Evolutionary conservation across 2,329 filamentous ascomycete species (phyloP), one percentile per base, ranked within the genome.

Genomic region (Talaromyces funiculosus): DNA sequence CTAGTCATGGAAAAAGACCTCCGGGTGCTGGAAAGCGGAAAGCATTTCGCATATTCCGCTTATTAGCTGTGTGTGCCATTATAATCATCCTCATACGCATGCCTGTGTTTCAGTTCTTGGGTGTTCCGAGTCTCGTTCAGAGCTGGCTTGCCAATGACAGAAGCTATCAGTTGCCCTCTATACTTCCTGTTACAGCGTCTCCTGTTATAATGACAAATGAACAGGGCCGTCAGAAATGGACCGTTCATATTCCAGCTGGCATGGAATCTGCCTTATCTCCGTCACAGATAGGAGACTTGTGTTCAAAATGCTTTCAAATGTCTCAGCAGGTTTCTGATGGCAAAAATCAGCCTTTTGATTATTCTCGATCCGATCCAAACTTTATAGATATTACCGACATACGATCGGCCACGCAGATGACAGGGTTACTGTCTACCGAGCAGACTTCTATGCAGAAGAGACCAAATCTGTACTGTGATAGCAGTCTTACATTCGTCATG

Each of bases 321-420:
- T 83, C 88, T 1, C 77, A 76, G 6, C 80, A 84, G 62, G 81
- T 87, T 51, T 77, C 80, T 37, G 78, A 83, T 47, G 73, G 82
- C 62, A 82, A 75, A 68, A 78, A 71, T 59, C 79, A 75, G 55
- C 70, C 69, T 53, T 71, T 65, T 37, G 70, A 75, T 53, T 87
- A 89, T 66, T 86, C 89, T 66, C 76, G 83, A 47, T 74, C 80
- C 29, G 89, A 93, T 67, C 79, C 80, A 45, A 83, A 87, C 64
- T 95, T 89, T 67, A 78, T 95, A 53, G 90, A 95, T 67, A 84
- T 94, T 1, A 77, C 79, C 14, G 88, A 92, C 64, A 90, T 90
- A 1, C 29, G 35, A 29, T 22, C 84, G 91, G 72, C 79, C 81
- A 38, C 87, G 12, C 57, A 42, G 35, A 24, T 22, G 35, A 59